Percentiles rank a stretch among this genome's conserved stretches.
phyloP scores from a whole-genome alignment of 176 grass and related monocot genomes.

The Oryza meyeriana region DNA sequence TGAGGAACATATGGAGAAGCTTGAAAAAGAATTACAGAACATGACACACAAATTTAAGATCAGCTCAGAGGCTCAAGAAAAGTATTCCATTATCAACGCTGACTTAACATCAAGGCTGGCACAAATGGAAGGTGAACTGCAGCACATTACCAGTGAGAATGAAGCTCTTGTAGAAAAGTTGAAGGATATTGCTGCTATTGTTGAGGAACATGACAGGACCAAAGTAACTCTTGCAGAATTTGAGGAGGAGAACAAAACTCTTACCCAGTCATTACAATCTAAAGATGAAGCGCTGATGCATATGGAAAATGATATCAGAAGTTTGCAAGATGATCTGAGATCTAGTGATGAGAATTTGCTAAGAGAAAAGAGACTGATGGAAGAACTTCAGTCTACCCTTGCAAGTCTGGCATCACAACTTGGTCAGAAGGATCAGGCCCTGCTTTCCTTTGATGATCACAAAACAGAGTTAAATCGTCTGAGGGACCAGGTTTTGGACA shows the following conservation, averaged over 20 bases:
- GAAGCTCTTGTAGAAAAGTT: slow-evolving; percentile 45
- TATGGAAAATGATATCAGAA: slow-evolving; percentile 73
- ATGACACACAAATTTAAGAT: slow-evolving; percentile 61
- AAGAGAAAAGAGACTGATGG: slow-evolving; percentile 54
- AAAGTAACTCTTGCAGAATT: slow-evolving; percentile 52
- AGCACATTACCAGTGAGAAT: slow-evolving; percentile 42
- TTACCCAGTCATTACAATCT: slow-evolving; percentile 59
- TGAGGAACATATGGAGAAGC: slow-evolving; percentile 50
- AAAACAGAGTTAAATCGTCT: slow-evolving; percentile 59
- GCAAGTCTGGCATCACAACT: slow-evolving; percentile 63
- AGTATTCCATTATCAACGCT: slow-evolving; percentile 43
- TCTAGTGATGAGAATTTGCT: slow-evolving; percentile 35
- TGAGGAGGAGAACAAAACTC: slow-evolving; percentile 44
- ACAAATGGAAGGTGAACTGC: slow-evolving; percentile 71
- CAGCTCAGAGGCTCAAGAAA: slow-evolving; percentile 66
- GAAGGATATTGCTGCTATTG: slow-evolving; percentile 39
- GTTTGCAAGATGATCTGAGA: slow-evolving; percentile 47
- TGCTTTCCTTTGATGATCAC: slow-evolving; percentile 69
- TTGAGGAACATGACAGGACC: slow-evolving; percentile 62
- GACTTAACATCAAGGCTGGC: slow-evolving; percentile 67
- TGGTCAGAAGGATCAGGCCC: slow-evolving; percentile 59
- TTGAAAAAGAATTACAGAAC: slow-evolving; percentile 71
- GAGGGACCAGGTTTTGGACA: slow-evolving; percentile 44
- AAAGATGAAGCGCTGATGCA: slow-evolving; percentile 49
- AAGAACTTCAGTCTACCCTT: slow-evolving; percentile 65